Conservation (phyloP, 495 filamentous ascomycete genomes). For the Penicillium cinerascens region DNA sequence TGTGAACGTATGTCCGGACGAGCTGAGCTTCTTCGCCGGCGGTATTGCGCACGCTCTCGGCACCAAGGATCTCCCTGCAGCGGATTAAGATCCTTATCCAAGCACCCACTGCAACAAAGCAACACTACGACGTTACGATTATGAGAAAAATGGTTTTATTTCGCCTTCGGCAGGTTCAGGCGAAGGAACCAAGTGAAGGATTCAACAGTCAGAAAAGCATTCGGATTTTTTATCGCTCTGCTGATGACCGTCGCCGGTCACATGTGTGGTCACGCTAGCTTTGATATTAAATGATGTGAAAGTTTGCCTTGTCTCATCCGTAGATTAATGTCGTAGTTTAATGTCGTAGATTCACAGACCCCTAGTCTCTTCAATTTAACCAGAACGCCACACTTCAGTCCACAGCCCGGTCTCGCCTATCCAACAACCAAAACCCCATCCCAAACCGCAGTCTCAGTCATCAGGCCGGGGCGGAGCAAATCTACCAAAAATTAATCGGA, state of each 20-base stretch:
- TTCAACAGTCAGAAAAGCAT: slow-evolving; percentile 18
- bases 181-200: slow-evolving; percentile 11
- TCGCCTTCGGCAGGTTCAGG: slow-evolving; percentile 6
- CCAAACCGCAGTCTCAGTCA: not conserved
- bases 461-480: no score
- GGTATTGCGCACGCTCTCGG: slow-evolving; percentile 39
- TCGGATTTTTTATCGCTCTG: slow-evolving; percentile 9
- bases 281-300: not conserved
- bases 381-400: not conserved
- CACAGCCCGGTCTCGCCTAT: not conserved
- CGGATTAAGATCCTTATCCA: not conserved
- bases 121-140: slow-evolving; percentile 18
- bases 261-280: not conserved
- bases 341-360: not conserved
- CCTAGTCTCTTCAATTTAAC: not conserved
- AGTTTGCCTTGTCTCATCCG: not conserved
- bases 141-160: slow-evolving; percentile 13
- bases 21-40: slow-evolving; percentile 44
- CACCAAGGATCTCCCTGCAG: slow-evolving; percentile 23
- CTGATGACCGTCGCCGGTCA: not conserved
- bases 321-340: not conserved
- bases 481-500: no score
- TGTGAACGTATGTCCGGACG: slow-evolving; percentile 35
- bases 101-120: not conserved
- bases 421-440: not conserved